Base-by-base conservation (phyloP, 805 yeast genomes). In the Metschnikowia shivogae region DNA sequence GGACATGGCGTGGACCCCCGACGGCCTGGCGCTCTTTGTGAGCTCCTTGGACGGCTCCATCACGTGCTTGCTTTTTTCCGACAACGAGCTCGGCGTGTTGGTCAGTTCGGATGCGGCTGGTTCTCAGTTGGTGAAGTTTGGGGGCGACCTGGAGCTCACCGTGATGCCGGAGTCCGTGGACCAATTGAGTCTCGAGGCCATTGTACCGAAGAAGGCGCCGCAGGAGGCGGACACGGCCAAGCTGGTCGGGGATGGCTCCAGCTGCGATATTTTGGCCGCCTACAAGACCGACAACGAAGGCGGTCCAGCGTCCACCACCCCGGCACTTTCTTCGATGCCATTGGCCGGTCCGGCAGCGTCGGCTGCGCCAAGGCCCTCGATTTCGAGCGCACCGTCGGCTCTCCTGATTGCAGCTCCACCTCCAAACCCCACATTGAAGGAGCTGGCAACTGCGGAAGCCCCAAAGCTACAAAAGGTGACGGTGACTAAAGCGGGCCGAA, bases 1-100 rank as follows among this genome's bases (percentile, higher is more conserved):
- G 0, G 99, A 92, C 62, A 68, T 92, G 39, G 76, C 87, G 27
- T 92, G 99, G 99, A 74, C 85, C 11, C 89, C 92, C 0, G 81
- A 80, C 53, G 99, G 98, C 4, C 68, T 73, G 26, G 68, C 78
- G 4, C 63, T 92, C n/a, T 89, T 79, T 60, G 70, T 85, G 12
- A 80, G 92, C 48, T 87, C 96, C 0, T 65, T 89, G 37, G 98
- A 90, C 64, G 96, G 98, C 2, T 72, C 89, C 0, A 82, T 93
- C 6, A 75, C 88, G 0, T 77, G 81, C 2, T 67, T 88, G 0
- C 55, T 69, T 10, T 92, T 92, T 60, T 89, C 79, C 14, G 60
- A 65, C 1, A 63, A 70, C 39, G 95, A 86, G 55, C 62, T 86
- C 20, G 95, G 95, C 4, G 63, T 51, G 11, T 74, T 84, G 4